Percentiles rank a stretch among this genome's conserved stretches.
Conservation (phyloP, 768 basidiomycete genomes). For the Sporobolomyces pararoseus region DNA sequence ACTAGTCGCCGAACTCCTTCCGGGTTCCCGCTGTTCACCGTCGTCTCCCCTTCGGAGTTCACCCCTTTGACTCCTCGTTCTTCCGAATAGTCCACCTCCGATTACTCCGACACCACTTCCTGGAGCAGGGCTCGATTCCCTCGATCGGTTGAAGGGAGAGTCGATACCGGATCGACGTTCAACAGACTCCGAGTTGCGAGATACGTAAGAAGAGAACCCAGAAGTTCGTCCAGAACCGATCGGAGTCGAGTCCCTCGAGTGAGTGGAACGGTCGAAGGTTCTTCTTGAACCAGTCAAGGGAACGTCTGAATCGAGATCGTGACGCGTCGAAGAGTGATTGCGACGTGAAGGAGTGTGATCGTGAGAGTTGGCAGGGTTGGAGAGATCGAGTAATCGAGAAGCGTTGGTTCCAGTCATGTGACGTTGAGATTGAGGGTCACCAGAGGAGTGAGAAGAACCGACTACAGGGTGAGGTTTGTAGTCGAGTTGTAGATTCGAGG, state of each 20-base stretch:
- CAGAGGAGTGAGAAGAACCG: conserved; percentile 1
- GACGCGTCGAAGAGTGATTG: conserved; percentile 3
- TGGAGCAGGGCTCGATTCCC: conserved; percentile 14
- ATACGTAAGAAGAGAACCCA: conserved; percentile 22
- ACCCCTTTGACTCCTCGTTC: conserved; percentile 15
- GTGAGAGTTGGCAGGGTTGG: neutral
- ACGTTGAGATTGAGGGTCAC: conserved; percentile 14
- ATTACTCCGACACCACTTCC: conserved; percentile 16
- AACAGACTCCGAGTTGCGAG: conserved; percentile 18
- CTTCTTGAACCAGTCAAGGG: neutral
- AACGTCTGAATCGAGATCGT: conserved; percentile 11
- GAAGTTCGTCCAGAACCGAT: conserved; percentile 11
- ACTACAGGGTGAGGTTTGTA: conserved; percentile 43
- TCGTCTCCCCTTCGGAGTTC: neutral
- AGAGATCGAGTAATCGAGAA: conserved; percentile 12
- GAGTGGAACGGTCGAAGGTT: conserved; percentile 12
- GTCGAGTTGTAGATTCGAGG: conserved; percentile 34
- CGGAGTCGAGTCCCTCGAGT: conserved; percentile 8
- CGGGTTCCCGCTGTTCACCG: conserved; percentile 1
- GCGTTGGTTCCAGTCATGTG: conserved; percentile 18
- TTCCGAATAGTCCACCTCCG: conserved; percentile 14
- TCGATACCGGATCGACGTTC: conserved; percentile 15
- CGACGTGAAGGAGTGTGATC: conserved; percentile 11
- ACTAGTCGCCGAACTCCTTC: conserved; percentile 8
- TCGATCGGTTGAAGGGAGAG: conserved; percentile 16